phyloP scores from a whole-genome alignment of 176 grass and related monocot species.

The Oryza rufipogon region DNA sequence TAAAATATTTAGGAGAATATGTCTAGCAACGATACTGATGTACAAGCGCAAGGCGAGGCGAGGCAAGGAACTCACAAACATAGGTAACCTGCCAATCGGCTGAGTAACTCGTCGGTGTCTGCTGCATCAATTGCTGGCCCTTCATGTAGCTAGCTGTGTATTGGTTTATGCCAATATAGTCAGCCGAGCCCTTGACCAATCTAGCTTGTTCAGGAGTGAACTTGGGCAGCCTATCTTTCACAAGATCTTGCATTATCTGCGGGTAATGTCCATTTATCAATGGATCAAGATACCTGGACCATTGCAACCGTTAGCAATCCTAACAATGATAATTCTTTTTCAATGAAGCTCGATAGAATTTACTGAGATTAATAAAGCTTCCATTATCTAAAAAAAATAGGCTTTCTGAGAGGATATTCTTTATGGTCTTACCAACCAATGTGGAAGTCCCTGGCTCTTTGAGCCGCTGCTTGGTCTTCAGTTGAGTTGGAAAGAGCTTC shows the following conservation, averaged over 20 bases:
- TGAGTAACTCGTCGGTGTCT: conserved; percentile 59
- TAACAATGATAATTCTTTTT: conserved; percentile 4
- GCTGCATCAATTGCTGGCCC: conserved; percentile 44
- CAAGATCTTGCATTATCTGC: conserved; percentile 66
- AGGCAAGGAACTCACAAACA: conserved; percentile 47
- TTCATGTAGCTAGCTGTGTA: conserved; percentile 84
- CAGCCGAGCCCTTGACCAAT: conserved; percentile 81
- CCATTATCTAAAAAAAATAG: too few species aligned
- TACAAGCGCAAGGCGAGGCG: background rate
- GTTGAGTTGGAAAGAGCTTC: conserved; percentile 65
- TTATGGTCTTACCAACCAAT: conserved; percentile 72
- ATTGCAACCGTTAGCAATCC: background rate
- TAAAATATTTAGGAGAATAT: conserved; percentile 11
- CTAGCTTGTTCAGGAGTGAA: conserved; percentile 73
- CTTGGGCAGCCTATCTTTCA: conserved; percentile 65
- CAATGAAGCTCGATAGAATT: background rate
- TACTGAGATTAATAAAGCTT: too few species aligned
- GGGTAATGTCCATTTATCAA: conserved; percentile 77
- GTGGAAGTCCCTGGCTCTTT: conserved; percentile 93
- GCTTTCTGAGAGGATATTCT: conserved; percentile 14
- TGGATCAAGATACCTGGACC: conserved; percentile 76
- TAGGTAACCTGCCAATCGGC: conserved; percentile 73
- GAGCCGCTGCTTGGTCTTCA: conserved; percentile 71
- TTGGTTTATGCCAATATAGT: conserved; percentile 88
- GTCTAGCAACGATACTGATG: background rate